phyloP scores from a whole-genome alignment of 2,329 filamentous ascomycete species.

The Trichoderma asperellum region DNA sequence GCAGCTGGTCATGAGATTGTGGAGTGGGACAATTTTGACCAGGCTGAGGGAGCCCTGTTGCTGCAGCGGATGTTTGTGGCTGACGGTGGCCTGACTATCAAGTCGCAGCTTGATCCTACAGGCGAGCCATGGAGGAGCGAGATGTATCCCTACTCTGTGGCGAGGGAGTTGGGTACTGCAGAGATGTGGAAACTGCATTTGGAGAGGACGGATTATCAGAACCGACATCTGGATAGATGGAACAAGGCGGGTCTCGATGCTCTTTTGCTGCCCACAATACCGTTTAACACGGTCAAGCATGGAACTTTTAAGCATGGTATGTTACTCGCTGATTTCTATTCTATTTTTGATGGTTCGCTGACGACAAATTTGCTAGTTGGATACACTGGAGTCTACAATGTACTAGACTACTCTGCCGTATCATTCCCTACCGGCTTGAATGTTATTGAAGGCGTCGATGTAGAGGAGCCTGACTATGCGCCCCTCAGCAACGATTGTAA shows the following conservation, averaged over 20 bases:
- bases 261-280: slow-evolving; percentile 61
- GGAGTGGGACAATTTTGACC: slow-evolving; percentile 53
- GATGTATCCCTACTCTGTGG: slow-evolving; percentile 41
- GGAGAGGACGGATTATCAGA: slow-evolving; percentile 51
- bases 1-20: slow-evolving; percentile 55
- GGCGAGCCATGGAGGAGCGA: slow-evolving; percentile 50
- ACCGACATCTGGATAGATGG: slow-evolving; percentile 53
- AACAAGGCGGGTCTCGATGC: slow-evolving; percentile 59
- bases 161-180: slow-evolving; percentile 46
- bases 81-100: slow-evolving; percentile 50
- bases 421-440: slow-evolving; percentile 51
- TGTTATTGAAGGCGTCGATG: slow-evolving; percentile 48
- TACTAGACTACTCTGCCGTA: slow-evolving; percentile 53
- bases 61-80: slow-evolving; percentile 53
- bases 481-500: slow-evolving; percentile 46
- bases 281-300: slow-evolving; percentile 49
- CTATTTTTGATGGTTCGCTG: slow-evolving; percentile 2
- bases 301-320: slow-evolving; percentile 50
- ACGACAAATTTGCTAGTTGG: slow-evolving; percentile 42
- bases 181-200: slow-evolving; percentile 55
- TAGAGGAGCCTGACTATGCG: slow-evolving; percentile 37
- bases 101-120: slow-evolving; percentile 44
- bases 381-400: slow-evolving; percentile 56
- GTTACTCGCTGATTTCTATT: slow-evolving; percentile 24
- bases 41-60: slow-evolving; percentile 44